Base-by-base conservation (phyloP, 306 rosid species). In the Lathyrus sativus region DNA sequence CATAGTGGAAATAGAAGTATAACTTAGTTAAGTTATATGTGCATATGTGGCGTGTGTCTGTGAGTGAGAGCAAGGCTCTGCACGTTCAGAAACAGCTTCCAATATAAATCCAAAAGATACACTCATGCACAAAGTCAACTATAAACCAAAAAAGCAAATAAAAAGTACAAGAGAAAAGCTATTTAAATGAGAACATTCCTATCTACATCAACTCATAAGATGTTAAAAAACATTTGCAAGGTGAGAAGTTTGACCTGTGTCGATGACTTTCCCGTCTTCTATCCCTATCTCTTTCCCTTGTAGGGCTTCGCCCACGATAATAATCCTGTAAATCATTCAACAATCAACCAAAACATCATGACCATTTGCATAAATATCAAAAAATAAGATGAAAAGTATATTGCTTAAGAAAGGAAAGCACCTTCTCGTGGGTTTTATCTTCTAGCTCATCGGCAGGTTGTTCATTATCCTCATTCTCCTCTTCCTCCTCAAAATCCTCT, bases 401-500 rank as follows among this genome's bases (percentile, higher is more conserved):
- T 54, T 38, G 4, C 33, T 48, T 65, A 67, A 63, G 71, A 24
- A 74, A 55, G 14, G 55, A 50, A 73, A 24, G 46, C 31, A 91
- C 97, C 89, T 88, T 88, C 45, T 85, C 99, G 39, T 84, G 82
- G 55, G 67, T 75, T 44, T 76, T 95, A 73, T 88, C 96, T 67
- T 88, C 96, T 11, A 83, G 9, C 59, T 75, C 86, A 42, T 87
- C 97, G 74, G 42, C 87, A 76, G 87, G 89, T 46, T 87, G 89
- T 31, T 87, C 96, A 60, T 78, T 84, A 60, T 95, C 99, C 76
- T 90, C 99, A 74, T 88, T 95, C 77, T 93, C 99, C 76, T 93
- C 98, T 75, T 93, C 97, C 82, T 95, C 99, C 83, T 95, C 99
- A 80, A 90, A 95, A 81, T 95, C 99, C 44, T 90, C 99, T 70